These are phyloP conservation scores for Clonostachys solani DNA, from an alignment of 2,329 filamentous ascomycete species.

Conservation along the genomic window DNA sequence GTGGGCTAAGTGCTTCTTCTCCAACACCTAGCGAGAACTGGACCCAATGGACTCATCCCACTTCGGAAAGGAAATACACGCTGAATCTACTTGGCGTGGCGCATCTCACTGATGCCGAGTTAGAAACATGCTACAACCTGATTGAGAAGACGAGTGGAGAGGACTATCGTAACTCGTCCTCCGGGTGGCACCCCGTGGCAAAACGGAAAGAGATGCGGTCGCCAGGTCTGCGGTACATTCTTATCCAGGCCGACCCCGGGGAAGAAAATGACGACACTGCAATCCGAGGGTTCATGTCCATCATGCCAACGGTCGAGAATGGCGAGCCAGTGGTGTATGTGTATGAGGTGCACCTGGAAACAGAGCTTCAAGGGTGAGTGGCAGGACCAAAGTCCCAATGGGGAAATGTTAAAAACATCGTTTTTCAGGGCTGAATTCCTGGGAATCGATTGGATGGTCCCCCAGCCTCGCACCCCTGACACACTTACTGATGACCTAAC, in stretches of 20 bases:
- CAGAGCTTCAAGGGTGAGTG: constrained; percentile 48
- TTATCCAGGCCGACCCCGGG: constrained; percentile 39
- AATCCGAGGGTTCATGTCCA: constrained; percentile 55
- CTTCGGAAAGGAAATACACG: constrained; percentile 29
- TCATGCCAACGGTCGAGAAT: constrained; percentile 70
- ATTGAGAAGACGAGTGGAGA: constrained; percentile 59
- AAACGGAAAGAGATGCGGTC: constrained; percentile 69
- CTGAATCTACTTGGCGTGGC: constrained; percentile 36
- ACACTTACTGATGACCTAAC: constrained; percentile 2
- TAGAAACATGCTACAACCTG: constrained; percentile 49
- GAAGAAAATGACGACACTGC: not conserved
- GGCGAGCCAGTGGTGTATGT: constrained; percentile 66
- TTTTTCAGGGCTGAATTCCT: not conserved
- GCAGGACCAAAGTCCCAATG: not conserved
- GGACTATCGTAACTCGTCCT: constrained; percentile 59
- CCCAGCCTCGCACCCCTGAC: too few relatives aligned
- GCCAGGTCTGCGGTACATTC: constrained; percentile 62
- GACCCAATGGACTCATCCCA: constrained; percentile 47
- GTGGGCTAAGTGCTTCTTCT: not conserved
- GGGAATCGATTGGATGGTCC: too few relatives aligned
- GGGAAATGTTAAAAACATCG: not conserved
- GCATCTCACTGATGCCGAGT: constrained; percentile 34
- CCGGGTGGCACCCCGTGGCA: constrained; percentile 56
- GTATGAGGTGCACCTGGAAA: constrained; percentile 70
- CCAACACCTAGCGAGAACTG: constrained; percentile 16